These are phyloP conservation scores for Malassezia japonica DNA, from an alignment of 1,284 basidiomycete species.

Conservation along the genomic window DNA sequence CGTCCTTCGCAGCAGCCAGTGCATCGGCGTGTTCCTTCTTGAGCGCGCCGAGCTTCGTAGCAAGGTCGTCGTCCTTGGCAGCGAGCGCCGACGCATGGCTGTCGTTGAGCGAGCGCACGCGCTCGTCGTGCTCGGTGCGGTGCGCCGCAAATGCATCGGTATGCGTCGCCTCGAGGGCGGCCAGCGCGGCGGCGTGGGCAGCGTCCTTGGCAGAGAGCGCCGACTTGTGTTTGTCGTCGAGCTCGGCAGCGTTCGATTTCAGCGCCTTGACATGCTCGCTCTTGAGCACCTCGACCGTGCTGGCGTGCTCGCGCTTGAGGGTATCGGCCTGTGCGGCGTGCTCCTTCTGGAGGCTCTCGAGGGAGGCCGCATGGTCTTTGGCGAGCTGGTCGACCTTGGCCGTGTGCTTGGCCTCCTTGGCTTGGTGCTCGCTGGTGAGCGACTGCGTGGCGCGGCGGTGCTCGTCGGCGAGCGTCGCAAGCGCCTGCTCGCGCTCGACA, in stretches of 20 bases:
- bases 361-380: not conserved
- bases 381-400: not conserved
- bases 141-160: not conserved
- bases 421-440: not conserved
- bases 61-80: not conserved
- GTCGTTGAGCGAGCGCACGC: not conserved
- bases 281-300: not conserved
- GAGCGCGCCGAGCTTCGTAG: not conserved
- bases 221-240: not conserved
- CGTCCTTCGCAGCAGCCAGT: not conserved
- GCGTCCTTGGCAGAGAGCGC: constrained; percentile 1
- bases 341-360: not conserved
- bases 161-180: not conserved
- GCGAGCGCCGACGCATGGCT: not conserved
- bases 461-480: not conserved
- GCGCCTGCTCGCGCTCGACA: not conserved
- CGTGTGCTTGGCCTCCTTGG: not conserved
- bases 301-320: not conserved
- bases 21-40: no score
- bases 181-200: constrained; percentile 1
- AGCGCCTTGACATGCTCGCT: not conserved
- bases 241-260: not conserved
- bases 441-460: not conserved
- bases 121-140: not conserved
- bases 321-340: not conserved